Evolutionary conservation across 768 basidiomycete species (phyloP).

Genomic region (Leccinum pellstonianum): DNA sequence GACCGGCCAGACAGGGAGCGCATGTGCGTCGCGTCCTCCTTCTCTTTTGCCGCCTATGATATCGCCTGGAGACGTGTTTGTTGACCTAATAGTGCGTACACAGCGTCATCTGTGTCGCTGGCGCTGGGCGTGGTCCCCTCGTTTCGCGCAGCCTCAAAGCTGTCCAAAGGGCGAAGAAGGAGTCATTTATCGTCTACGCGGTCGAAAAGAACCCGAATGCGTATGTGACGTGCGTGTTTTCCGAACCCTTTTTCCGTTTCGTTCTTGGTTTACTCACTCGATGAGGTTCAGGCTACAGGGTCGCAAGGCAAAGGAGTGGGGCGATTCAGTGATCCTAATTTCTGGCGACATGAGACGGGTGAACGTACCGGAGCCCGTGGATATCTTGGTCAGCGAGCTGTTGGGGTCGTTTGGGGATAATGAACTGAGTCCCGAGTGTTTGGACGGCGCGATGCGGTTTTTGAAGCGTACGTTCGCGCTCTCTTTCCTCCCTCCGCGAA

Average conservation of each 20-base stretch:
- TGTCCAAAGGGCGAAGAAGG: slow-evolving; percentile 59
- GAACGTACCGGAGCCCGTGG: slow-evolving; percentile 80
- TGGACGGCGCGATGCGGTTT: slow-evolving; percentile 93
- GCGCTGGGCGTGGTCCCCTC: slow-evolving; percentile 92
- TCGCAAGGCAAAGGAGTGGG: slow-evolving; percentile 81
- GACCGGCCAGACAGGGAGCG: slow-evolving; percentile 62
- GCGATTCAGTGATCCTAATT: slow-evolving; percentile 71
- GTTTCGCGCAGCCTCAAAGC: slow-evolving; percentile 83
- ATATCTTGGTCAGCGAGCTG: slow-evolving; percentile 94
- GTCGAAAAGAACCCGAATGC: slow-evolving; percentile 98
- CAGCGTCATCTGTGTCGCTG: slow-evolving; percentile 88
- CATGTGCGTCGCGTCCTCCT: slow-evolving; percentile 51
- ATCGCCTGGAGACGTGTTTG: slow-evolving; percentile 6
- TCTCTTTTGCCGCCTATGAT: neutral
- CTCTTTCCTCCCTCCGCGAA: neutral
- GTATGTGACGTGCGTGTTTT: slow-evolving; percentile 76
- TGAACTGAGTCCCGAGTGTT: slow-evolving; percentile 95
- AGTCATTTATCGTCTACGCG: slow-evolving; percentile 70
- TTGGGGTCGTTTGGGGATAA: slow-evolving; percentile 98
- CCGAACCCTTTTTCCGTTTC: slow-evolving; percentile 4
- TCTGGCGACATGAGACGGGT: slow-evolving; percentile 93
- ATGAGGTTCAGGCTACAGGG: slow-evolving; percentile 68
- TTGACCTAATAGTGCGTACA: slow-evolving; percentile 15
- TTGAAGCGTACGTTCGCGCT: slow-evolving; percentile 65
- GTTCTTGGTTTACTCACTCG: slow-evolving; percentile 13